phyloP scores from a whole-genome alignment of 1,284 basidiomycete species.

The Bjerkandera adusta region DNA sequence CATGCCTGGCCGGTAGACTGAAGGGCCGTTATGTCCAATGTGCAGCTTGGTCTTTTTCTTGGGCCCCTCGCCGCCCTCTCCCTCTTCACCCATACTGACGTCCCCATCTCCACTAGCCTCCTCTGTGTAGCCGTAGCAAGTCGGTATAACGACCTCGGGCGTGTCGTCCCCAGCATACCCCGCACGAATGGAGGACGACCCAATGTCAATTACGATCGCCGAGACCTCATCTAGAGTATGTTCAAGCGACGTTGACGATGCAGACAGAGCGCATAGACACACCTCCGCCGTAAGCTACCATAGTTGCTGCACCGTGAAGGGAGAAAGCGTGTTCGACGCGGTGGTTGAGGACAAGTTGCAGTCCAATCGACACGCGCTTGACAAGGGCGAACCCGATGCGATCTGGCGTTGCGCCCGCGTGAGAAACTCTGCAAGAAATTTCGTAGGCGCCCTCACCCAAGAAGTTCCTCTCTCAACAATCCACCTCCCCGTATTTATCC shows the following conservation, averaged over 20 bases:
- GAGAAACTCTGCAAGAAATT: constrained; percentile 18
- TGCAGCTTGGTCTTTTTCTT: constrained; percentile 65
- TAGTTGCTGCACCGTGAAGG: constrained; percentile 25
- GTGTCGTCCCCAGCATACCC: constrained; percentile 98
- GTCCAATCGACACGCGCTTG: constrained; percentile 7
- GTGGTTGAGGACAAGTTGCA: background rate
- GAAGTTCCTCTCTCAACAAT: background rate
- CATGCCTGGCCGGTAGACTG: constrained; percentile 90
- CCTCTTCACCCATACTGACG: constrained; percentile 54
- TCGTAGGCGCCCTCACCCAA: constrained; percentile 17
- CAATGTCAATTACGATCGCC: constrained; percentile 94
- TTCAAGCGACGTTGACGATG: background rate
- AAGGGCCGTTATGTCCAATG: constrained; percentile 89
- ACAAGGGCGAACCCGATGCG: constrained; percentile 26
- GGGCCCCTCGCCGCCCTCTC: constrained; percentile 23
- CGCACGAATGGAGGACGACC: constrained; percentile 85
- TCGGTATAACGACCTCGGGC: constrained; percentile 90
- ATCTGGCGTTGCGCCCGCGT: constrained; percentile 22
- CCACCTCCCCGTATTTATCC: background rate
- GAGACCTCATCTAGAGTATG: constrained; percentile 79
- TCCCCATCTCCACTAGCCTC: constrained; percentile 43
- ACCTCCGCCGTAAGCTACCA: constrained; percentile 78
- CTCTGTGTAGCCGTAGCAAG: constrained; percentile 77
- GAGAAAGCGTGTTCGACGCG: constrained; percentile 1
- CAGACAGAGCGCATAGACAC: constrained; percentile 22